Conservation (phyloP, 257 asterid species). For the Leonotis leonurus region DNA sequence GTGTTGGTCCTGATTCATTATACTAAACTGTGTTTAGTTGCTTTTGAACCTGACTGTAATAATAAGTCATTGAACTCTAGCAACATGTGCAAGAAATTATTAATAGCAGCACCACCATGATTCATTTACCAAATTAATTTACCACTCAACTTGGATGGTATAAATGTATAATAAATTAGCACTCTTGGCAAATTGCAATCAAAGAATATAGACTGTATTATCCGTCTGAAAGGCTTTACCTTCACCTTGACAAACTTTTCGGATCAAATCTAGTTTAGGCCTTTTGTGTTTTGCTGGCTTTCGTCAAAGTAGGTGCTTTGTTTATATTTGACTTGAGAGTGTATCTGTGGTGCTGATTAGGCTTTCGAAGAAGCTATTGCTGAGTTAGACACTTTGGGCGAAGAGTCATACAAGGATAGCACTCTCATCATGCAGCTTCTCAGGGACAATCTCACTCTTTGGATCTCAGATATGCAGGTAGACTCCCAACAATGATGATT, state of each 20-base stretch:
- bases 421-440: constrained; percentile 65
- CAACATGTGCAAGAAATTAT: too few relatives aligned
- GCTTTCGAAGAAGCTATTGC: constrained; percentile 70
- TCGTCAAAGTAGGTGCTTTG: not conserved
- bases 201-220: not conserved
- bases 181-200: not conserved
- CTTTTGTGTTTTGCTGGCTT: too few relatives aligned
- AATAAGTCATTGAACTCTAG: not conserved
- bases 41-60: not conserved
- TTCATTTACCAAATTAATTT: not conserved
- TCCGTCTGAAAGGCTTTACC: not conserved
- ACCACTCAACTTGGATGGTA: not conserved
- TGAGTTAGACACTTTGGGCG: constrained; percentile 57
- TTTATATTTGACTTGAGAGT: not conserved
- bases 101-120: too few relatives aligned
- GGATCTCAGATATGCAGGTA: constrained; percentile 74
- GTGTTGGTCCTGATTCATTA: not conserved
- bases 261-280: not conserved
- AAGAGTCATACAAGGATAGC: constrained; percentile 65
- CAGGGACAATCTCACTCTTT: constrained; percentile 66
- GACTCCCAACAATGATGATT: too few relatives aligned
- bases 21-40: not conserved
- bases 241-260: not conserved
- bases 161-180: too few relatives aligned
- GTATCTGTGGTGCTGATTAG: constrained; percentile 22